Evolutionary conservation across 2,329 filamentous ascomycete species (phyloP).

Genomic region (Hypoxylon sp.): DNA sequence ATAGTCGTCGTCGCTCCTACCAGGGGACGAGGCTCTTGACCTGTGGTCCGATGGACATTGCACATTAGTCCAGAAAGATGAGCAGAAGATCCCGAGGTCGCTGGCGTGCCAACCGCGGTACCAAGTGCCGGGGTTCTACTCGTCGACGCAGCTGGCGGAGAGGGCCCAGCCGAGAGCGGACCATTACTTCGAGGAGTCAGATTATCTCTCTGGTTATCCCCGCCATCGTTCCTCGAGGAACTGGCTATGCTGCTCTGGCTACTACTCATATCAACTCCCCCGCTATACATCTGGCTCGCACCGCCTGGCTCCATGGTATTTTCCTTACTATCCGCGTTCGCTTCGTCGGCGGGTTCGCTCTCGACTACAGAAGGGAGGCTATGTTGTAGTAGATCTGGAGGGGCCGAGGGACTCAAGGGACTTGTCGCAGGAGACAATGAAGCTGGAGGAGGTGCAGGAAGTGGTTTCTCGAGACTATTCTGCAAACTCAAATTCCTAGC

Average conservation of each 20-base stretch:
- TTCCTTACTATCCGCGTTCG: conserved; percentile 52
- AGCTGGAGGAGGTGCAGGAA: conserved; percentile 60
- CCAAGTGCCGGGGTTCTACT: conserved; percentile 50
- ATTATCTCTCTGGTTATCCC: conserved; percentile 58
- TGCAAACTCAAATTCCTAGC: conserved; percentile 63
- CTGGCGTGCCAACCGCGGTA: conserved; percentile 53
- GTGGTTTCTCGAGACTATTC: conserved; percentile 65
- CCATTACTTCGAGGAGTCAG: conserved; percentile 62
- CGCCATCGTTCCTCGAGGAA: conserved; percentile 53
- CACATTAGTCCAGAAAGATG: conserved; percentile 74
- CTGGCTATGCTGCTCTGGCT: conserved; percentile 59
- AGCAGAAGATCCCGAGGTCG: conserved; percentile 59
- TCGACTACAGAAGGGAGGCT: conserved; percentile 49
- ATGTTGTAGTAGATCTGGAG: conserved; percentile 15
- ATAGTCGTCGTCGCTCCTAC: conserved; percentile 97
- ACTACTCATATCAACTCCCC: conserved; percentile 53
- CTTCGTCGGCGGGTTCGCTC: conserved; percentile 39
- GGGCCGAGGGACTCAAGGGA: conserved; percentile 44
- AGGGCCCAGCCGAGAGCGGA: conserved; percentile 64
- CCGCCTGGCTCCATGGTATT: conserved; percentile 60
- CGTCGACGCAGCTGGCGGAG: conserved; percentile 59
- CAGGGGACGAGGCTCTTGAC: conserved; percentile 86
- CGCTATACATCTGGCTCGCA: conserved; percentile 50
- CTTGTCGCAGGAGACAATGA: conserved; percentile 49
- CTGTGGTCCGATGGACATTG: conserved; percentile 84